Conservation (phyloP, 2,329 filamentous ascomycete species). For the Penicillium decumbens region DNA sequence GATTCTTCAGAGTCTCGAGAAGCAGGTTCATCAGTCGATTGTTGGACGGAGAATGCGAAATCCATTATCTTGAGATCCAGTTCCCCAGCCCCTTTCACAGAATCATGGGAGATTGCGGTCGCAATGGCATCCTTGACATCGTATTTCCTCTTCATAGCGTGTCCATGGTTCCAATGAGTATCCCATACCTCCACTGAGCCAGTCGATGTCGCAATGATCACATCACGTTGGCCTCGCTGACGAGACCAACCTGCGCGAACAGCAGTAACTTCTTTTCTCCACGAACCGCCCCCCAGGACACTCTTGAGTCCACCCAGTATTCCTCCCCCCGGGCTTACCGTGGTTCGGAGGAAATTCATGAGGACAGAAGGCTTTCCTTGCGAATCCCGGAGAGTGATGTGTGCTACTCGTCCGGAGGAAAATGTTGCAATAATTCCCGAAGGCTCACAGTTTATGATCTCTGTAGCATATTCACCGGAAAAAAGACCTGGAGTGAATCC, state of each 20-base stretch:
- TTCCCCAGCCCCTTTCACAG: conserved; percentile 49
- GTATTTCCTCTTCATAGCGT: conserved; percentile 66
- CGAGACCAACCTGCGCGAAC: conserved; percentile 68
- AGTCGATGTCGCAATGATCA: conserved; percentile 72
- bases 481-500: conserved; percentile 68
- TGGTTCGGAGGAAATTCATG: conserved; percentile 67
- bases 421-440: conserved; percentile 81
- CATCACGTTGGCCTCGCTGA: conserved; percentile 75
- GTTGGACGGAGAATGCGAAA: conserved; percentile 57
- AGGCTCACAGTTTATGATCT: conserved; percentile 77
- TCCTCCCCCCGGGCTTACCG: conserved; percentile 56
- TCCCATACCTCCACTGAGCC: conserved; percentile 82
- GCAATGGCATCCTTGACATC: conserved; percentile 65
- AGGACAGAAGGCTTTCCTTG: conserved; percentile 80
- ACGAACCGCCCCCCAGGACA: conserved; percentile 64
- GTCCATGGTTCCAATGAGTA: conserved; percentile 79
- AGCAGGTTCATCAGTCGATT: conserved; percentile 38
- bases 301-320: conserved; percentile 78
- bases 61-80: conserved; percentile 71
- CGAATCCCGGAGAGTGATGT: conserved; percentile 77
- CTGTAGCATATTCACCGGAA: conserved; percentile 70
- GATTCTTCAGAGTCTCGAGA: conserved; percentile 47
- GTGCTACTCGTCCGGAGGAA: conserved; percentile 79
- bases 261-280: conserved; percentile 73
- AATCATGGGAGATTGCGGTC: conserved; percentile 55